These are phyloP conservation scores for Fimicolochytrium jonesii DNA, from an alignment of 192 early-diverging fungal species.

Conservation along the genomic window DNA sequence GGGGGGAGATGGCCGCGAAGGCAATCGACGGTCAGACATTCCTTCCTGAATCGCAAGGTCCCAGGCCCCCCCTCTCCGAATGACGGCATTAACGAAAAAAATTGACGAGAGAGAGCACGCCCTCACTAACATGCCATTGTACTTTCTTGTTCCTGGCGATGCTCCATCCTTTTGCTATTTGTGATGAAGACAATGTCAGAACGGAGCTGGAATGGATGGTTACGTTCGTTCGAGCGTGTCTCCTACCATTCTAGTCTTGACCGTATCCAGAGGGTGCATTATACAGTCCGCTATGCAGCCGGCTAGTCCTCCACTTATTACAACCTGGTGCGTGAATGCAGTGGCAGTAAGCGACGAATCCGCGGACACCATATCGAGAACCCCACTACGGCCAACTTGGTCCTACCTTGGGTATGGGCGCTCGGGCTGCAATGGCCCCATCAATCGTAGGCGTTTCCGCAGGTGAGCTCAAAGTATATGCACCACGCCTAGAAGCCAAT, in stretches of 20 bases:
- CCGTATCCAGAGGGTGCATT: conserved; percentile 32
- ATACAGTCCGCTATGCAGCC: conserved; percentile 22
- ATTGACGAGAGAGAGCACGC: background rate
- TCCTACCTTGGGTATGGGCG: no score
- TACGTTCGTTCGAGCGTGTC: background rate
- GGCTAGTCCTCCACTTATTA: conserved; percentile 23
- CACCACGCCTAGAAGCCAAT: no score
- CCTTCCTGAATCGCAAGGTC: no score
- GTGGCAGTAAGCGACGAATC: no score
- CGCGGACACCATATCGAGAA: no score
- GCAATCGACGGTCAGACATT: no score
- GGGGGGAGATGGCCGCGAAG: background rate
- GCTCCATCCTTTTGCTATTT: conserved; percentile 12
- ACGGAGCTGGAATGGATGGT: background rate
- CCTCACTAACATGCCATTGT: conserved; percentile 6
- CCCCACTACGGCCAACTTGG: no score
- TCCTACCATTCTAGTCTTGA: conserved; percentile 34
- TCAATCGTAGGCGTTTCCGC: no score
- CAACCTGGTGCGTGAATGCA: no score
- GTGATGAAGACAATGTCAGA: background rate
- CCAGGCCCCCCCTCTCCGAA: no score
- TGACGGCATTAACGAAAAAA: conserved; percentile 16
- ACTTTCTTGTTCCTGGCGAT: background rate
- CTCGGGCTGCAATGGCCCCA: no score
- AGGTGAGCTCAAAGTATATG: no score